These are phyloP conservation scores for Lasiosphaeriaceae sp. DNA, from an alignment of 495 filamentous ascomycete species.

Conservation along the genomic window DNA sequence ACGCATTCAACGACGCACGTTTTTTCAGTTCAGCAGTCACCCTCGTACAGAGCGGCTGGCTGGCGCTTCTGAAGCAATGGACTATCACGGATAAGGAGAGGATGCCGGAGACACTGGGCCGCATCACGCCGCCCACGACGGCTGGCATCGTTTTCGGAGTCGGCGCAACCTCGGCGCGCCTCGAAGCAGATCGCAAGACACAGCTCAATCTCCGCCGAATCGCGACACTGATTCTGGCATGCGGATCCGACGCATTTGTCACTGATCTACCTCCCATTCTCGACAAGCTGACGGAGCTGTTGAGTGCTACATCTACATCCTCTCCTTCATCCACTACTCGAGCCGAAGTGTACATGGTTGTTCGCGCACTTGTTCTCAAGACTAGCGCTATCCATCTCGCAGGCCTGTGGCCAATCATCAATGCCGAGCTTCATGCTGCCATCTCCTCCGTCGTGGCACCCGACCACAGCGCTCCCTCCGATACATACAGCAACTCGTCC, in stretches of 20 bases:
- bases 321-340: slow-evolving; percentile 88
- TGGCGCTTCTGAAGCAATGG: slow-evolving; percentile 80
- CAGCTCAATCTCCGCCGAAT: slow-evolving; percentile 87
- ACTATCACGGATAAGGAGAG: slow-evolving; percentile 80
- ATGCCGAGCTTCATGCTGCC: slow-evolving; percentile 77
- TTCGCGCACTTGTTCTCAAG: slow-evolving; percentile 75
- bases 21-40: slow-evolving; percentile 69
- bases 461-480: slow-evolving; percentile 55
- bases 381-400: slow-evolving; percentile 73
- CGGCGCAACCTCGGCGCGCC: slow-evolving; percentile 86
- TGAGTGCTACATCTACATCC: slow-evolving; percentile 79
- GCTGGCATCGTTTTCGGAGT: slow-evolving; percentile 98
- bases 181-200: slow-evolving; percentile 89
- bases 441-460: slow-evolving; percentile 71
- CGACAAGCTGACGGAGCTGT: slow-evolving; percentile 82
- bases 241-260: slow-evolving; percentile 71
- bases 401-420: slow-evolving; percentile 84
- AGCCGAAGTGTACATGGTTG: slow-evolving; percentile 83
- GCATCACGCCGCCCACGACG: slow-evolving; percentile 81
- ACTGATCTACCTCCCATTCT: slow-evolving; percentile 66
- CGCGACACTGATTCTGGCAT: slow-evolving; percentile 70
- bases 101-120: slow-evolving; percentile 71
- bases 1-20: slow-evolving; percentile 84
- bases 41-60: slow-evolving; percentile 70
- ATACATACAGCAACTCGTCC: slow-evolving; percentile 68